These are phyloP conservation scores for Pterocarpus santalinus DNA, from an alignment of 306 rosid species.

Conservation along the genomic window DNA sequence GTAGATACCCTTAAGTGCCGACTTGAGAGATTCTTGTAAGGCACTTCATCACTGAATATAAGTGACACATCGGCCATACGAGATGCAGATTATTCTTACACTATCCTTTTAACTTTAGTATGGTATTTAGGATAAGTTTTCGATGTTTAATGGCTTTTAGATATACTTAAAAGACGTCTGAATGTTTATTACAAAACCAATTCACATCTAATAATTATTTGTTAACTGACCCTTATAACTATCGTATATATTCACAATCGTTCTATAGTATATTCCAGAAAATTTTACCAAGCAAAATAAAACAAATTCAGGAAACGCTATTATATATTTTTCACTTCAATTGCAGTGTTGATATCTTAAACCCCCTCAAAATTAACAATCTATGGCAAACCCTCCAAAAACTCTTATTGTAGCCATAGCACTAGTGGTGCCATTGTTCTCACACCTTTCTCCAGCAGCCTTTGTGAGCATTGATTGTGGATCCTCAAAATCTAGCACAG, in stretches of 20 bases:
- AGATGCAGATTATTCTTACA: too few relatives aligned
- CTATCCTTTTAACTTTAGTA: too few relatives aligned
- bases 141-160: neutral
- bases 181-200: too few relatives aligned
- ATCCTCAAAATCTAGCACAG: constrained; percentile 42
- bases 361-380: neutral
- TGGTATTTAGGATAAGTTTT: neutral
- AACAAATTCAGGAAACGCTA: too few relatives aligned
- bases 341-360: neutral
- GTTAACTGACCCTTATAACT: too few relatives aligned
- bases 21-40: neutral
- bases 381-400: constrained; percentile 40
- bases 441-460: constrained; percentile 42
- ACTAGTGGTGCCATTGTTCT: constrained; percentile 36
- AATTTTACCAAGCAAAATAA: too few relatives aligned
- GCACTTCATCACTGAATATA: neutral
- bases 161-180: neutral
- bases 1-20: neutral
- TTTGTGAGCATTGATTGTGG: constrained; percentile 62
- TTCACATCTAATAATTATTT: too few relatives aligned
- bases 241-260: too few relatives aligned
- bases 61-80: too few relatives aligned
- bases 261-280: too few relatives aligned
- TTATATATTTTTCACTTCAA: too few relatives aligned
- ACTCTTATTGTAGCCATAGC: constrained; percentile 14